These are phyloP conservation scores for Phytopythium oedochilum DNA, from an alignment of 352 stramenopile species.

Conservation along the genomic window DNA sequence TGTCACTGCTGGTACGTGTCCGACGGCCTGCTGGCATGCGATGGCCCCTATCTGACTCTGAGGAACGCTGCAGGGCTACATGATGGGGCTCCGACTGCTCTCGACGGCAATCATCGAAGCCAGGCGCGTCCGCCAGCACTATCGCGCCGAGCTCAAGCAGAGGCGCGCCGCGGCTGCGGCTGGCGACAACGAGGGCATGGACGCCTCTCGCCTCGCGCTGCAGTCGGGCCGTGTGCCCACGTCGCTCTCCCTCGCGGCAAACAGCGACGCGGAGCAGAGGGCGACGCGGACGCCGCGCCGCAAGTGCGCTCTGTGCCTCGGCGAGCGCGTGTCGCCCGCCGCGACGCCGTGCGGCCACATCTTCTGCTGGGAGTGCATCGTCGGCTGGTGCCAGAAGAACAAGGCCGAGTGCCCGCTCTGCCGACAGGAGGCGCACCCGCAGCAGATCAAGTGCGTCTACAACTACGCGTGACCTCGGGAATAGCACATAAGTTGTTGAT, in stretches of 20 bases:
- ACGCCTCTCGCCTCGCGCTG: conserved; percentile 9
- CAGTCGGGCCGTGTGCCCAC: conserved; percentile 39
- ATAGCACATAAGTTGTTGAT: not conserved
- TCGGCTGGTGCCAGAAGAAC: conserved; percentile 92
- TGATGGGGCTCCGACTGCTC: conserved; percentile 66
- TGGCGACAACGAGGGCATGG: conserved; percentile 2
- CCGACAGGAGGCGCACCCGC: conserved; percentile 77
- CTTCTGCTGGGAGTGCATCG: conserved; percentile 92
- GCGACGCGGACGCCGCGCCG: conserved; percentile 13
- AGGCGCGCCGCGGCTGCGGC: conserved; percentile 27
- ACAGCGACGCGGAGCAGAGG: conserved; percentile 1
- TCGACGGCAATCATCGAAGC: conserved; percentile 45
- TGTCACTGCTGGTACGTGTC: conserved; percentile 51
- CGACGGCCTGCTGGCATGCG: not conserved
- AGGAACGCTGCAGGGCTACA: conserved; percentile 42
- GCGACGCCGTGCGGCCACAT: conserved; percentile 88
- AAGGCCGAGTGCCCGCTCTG: conserved; percentile 89
- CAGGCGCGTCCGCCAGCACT: conserved; percentile 41
- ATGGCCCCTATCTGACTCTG: not conserved
- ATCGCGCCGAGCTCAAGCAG: conserved; percentile 38
- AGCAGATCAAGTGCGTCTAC: conserved; percentile 91
- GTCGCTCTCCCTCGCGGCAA: conserved; percentile 12
- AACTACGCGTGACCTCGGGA: conserved; percentile 68
- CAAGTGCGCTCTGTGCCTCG: conserved; percentile 88
- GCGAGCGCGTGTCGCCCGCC: conserved; percentile 61